phyloP scores from a whole-genome alignment of 306 rosid species.

The Canavalia ensiformis region DNA sequence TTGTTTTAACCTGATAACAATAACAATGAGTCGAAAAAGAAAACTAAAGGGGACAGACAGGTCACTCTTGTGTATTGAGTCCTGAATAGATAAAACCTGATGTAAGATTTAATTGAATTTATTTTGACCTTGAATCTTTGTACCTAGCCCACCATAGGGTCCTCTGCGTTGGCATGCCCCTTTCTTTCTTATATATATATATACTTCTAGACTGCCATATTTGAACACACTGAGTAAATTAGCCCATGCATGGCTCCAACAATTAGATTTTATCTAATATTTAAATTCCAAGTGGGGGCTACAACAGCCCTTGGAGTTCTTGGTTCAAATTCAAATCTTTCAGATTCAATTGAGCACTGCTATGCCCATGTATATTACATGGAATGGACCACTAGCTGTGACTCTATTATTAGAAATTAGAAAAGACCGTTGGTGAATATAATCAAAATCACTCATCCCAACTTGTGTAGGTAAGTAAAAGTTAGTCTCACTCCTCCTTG shows the following conservation, averaged over 20 bases:
- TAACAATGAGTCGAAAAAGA: too few relatives aligned
- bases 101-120: slow-evolving; percentile 4
- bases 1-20: too few relatives aligned
- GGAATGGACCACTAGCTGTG: slow-evolving; percentile 36
- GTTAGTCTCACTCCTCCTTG: not conserved
- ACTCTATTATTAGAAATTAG: slow-evolving; percentile 26
- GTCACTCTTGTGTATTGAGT: not conserved
- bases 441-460: slow-evolving; percentile 5
- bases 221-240: not conserved
- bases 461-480: not conserved
- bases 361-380: not conserved
- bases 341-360: not conserved
- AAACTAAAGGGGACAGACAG: too few relatives aligned
- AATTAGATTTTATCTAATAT: slow-evolving; percentile 30
- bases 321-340: slow-evolving; percentile 31
- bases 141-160: slow-evolving; percentile 28
- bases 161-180: slow-evolving; percentile 24
- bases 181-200: not conserved
- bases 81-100: not conserved
- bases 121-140: slow-evolving; percentile 15
- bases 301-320: not conserved
- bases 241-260: slow-evolving; percentile 17
- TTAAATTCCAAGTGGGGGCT: slow-evolving; percentile 30
- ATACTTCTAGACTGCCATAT: not conserved
- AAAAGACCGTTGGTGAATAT: slow-evolving; percentile 14